A percentile compares a stretch with the other conserved stretches of the same genome.
Conservation (phyloP, 1,139 yeast species). For the Yamadazyma songkhlaensis region DNA sequence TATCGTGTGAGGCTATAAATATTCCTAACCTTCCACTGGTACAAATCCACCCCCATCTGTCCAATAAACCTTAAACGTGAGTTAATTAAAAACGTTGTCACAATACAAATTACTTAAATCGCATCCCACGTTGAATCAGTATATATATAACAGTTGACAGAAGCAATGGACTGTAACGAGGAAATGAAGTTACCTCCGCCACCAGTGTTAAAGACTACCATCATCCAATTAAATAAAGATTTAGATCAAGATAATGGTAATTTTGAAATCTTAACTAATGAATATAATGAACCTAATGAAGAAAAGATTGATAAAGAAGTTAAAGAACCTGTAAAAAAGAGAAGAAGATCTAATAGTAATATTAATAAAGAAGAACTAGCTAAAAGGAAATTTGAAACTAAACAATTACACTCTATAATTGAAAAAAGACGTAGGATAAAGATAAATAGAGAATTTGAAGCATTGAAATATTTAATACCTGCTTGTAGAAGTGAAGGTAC, state of each 20-base stretch:
- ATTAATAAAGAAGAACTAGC: slow-evolving; percentile 54
- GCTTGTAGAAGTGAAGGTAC: slow-evolving; percentile 47
- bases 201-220: slow-evolving; percentile 61
- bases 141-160: neutral
- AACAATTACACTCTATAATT: slow-evolving; percentile 70
- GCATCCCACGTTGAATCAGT: slow-evolving; percentile 3
- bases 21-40: no score
- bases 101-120: slow-evolving; percentile 5
- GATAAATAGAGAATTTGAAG: slow-evolving; percentile 81
- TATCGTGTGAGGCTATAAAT: neutral
- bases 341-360: slow-evolving; percentile 46
- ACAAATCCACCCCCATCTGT: no score
- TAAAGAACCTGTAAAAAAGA: slow-evolving; percentile 24
- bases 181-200: slow-evolving; percentile 46
- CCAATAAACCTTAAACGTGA: neutral
- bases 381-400: slow-evolving; percentile 54
- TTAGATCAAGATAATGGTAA: slow-evolving; percentile 41
- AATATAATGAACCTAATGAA: slow-evolving; percentile 12
- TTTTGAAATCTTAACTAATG: slow-evolving; percentile 43
- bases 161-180: neutral
- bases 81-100: slow-evolving; percentile 4
- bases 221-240: slow-evolving; percentile 55
- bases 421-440: slow-evolving; percentile 77
- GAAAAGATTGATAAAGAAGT: slow-evolving; percentile 1
- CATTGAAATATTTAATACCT: slow-evolving; percentile 72